phyloP scores from a whole-genome alignment of 164 flowering plant species.

The Tetrastigma voinierianum region DNA sequence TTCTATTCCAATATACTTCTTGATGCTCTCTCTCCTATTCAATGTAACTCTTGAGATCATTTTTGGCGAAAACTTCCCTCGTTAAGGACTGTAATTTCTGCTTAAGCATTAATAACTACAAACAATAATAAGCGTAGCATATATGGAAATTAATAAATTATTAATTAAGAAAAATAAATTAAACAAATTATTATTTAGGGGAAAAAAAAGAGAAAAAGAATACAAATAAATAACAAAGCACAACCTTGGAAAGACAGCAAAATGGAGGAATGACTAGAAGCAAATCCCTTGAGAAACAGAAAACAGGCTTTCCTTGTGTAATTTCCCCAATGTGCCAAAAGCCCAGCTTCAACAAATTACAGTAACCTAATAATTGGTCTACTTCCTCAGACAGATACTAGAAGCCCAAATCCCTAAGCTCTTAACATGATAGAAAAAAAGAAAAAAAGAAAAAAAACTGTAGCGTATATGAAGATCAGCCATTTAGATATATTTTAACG shows the following conservation, averaged over 20 bases:
- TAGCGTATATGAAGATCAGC: conserved; percentile 3
- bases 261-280: not conserved
- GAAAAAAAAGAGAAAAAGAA: not conserved
- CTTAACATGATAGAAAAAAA: not conserved
- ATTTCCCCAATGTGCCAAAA: not conserved
- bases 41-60: no score
- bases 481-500: not conserved
- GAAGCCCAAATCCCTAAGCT: not conserved
- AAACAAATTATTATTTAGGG: not conserved
- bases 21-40: no score
- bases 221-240: not conserved
- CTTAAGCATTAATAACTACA: no score
- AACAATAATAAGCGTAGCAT: no score
- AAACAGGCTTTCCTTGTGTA: conserved; percentile 9
- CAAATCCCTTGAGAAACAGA: not conserved
- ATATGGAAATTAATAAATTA: no score
- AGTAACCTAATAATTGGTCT: no score
- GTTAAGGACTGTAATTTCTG: no score
- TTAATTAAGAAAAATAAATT: no score
- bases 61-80: no score
- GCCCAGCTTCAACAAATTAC: not conserved
- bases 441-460: conserved; percentile 5
- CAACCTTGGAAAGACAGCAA: not conserved
- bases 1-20: no score
- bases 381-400: no score